Percentiles rank a stretch among this genome's conserved stretches.
Evolutionary conservation across 148 eudicot genomes (phyloP).

Genomic region (Chenopodium berlandieri): DNA sequence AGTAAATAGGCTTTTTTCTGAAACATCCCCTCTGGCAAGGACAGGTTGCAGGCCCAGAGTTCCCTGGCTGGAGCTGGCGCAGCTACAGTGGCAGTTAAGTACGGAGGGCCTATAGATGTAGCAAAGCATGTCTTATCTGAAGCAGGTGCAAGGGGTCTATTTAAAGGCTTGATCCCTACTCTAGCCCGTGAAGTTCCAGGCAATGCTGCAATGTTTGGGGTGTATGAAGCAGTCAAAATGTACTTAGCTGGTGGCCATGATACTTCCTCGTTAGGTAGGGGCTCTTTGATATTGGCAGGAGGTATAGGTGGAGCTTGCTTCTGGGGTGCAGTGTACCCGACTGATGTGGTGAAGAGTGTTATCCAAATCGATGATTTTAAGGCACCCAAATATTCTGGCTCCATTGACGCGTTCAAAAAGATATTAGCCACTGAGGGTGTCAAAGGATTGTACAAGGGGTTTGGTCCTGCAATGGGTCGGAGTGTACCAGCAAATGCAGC

Average conservation of each 20-base stretch:
- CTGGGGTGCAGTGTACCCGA: slow-evolving; percentile 76
- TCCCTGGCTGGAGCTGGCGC: slow-evolving; percentile 57
- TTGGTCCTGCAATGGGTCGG: slow-evolving; percentile 92
- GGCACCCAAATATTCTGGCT: slow-evolving; percentile 72
- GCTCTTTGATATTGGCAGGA: slow-evolving; percentile 71
- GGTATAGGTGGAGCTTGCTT: slow-evolving; percentile 87
- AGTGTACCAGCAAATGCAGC: slow-evolving; percentile 98
- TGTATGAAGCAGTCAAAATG: slow-evolving; percentile 75
- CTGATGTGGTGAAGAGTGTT: slow-evolving; percentile 90
- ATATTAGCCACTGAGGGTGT: slow-evolving; percentile 72
- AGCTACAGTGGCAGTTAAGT: slow-evolving; percentile 56
- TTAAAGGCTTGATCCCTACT: slow-evolving; percentile 86
- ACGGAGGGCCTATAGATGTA: slow-evolving; percentile 86
- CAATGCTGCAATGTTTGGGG: slow-evolving; percentile 89
- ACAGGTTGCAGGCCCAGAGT: slow-evolving; percentile 93
- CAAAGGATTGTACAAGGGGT: slow-evolving; percentile 89
- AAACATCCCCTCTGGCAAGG: slow-evolving; percentile 10
- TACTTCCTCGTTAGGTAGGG: slow-evolving; percentile 74
- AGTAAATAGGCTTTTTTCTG: not conserved
- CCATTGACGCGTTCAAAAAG: slow-evolving; percentile 70
- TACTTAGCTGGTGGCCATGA: slow-evolving; percentile 72
- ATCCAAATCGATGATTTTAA: slow-evolving; percentile 82
- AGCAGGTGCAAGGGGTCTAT: slow-evolving; percentile 78
- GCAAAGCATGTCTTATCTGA: slow-evolving; percentile 72
- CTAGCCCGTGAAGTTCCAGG: slow-evolving; percentile 96